These are phyloP conservation scores for Phytophthora boehmeriae DNA, from an alignment of 352 stramenopile genomes.

Conservation along the genomic window DNA sequence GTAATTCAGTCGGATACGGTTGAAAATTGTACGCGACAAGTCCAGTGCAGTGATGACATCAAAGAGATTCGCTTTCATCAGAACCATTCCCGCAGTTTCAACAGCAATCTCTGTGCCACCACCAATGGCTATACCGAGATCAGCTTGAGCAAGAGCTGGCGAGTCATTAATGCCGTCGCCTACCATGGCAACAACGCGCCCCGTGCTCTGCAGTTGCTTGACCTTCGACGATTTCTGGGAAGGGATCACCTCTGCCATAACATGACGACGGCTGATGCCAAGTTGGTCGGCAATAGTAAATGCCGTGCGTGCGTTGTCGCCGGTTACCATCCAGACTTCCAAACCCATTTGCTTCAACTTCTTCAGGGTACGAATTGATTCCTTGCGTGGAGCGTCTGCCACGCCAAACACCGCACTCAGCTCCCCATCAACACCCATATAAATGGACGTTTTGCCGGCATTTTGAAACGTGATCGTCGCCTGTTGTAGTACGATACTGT, in stretches of 20 bases:
- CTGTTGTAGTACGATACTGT: slow-evolving; percentile 77
- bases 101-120: slow-evolving; percentile 97
- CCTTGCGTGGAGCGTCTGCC: slow-evolving; percentile 88
- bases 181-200: slow-evolving; percentile 95
- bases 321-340: slow-evolving; percentile 99
- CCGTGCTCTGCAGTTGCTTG: slow-evolving; percentile 89
- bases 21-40: slow-evolving; percentile 96
- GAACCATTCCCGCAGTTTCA: slow-evolving; percentile 96
- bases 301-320: slow-evolving; percentile 96
- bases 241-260: slow-evolving; percentile 97
- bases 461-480: slow-evolving; percentile 84
- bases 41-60: slow-evolving; percentile 98
- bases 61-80: slow-evolving; percentile 89
- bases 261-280: slow-evolving; percentile 91
- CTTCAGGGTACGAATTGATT: slow-evolving; percentile 90
- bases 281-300: slow-evolving; percentile 93
- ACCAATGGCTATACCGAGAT: slow-evolving; percentile 97
- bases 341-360: slow-evolving; percentile 92
- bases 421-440: slow-evolving; percentile 91
- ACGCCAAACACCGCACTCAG: slow-evolving; percentile 85
- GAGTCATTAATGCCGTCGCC: slow-evolving; percentile 99
- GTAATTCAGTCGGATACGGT: slow-evolving; percentile 97
- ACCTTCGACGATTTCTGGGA: slow-evolving; percentile 95
- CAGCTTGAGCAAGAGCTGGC: slow-evolving; percentile 95
- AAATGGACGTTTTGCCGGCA: slow-evolving; percentile 94